Evolutionary conservation across 2,329 filamentous ascomycete genomes (phyloP).

Genomic region (Diaporthe helianthi): DNA sequence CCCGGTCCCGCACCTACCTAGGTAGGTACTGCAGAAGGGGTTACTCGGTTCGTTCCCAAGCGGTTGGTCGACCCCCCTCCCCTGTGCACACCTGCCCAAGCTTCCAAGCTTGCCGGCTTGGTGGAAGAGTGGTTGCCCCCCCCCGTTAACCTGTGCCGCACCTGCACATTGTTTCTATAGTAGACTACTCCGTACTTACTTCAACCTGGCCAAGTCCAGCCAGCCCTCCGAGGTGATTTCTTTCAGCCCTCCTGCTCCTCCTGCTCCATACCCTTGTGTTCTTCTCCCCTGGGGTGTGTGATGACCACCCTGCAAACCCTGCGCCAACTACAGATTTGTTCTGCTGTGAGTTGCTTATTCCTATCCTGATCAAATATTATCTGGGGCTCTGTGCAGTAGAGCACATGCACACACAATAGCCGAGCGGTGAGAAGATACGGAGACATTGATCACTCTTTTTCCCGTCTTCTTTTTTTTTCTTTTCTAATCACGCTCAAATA

Average conservation of each 20-base stretch:
- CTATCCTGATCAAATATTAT: background rate
- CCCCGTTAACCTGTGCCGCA: constrained; percentile 6
- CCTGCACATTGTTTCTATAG: background rate
- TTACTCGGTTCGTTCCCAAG: background rate
- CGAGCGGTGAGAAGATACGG: constrained; percentile 7
- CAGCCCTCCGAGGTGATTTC: background rate
- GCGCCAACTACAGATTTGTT: constrained; percentile 6
- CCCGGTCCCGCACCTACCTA: constrained; percentile 5
- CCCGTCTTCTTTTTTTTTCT: too few species aligned
- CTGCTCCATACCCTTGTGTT: background rate
- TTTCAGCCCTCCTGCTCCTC: constrained; percentile 4
- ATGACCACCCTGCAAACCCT: constrained; percentile 2
- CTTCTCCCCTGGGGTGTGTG: background rate
- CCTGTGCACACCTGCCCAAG: background rate
- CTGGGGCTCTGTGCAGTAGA: background rate
- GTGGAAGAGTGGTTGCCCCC: background rate
- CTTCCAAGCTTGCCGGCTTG: background rate
- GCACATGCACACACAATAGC: background rate
- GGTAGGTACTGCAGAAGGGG: too few species aligned
- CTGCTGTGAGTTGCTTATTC: constrained; percentile 16
- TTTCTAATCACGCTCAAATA: background rate
- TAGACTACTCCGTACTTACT: too few species aligned
- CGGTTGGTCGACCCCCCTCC: background rate
- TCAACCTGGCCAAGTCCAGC: constrained; percentile 5
- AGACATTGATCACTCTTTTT: background rate